Base-by-base conservation (phyloP, 2,329 filamentous ascomycete genomes). In the Polytolypa hystricis region DNA sequence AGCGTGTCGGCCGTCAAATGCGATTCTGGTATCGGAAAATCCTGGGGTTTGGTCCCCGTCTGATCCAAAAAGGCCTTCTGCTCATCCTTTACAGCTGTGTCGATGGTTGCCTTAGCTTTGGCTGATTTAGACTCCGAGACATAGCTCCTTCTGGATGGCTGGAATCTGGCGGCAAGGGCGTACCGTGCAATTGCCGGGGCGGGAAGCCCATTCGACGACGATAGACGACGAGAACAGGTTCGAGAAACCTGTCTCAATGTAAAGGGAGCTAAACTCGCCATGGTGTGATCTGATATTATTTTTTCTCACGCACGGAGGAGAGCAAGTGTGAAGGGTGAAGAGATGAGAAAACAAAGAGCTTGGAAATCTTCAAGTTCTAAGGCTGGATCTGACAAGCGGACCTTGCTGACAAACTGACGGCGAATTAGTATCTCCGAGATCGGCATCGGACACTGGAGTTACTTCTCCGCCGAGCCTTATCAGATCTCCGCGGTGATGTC, bases 61-160 rank as follows among this genome's bases (percentile, higher is more conserved):
- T 77, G 58, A 21, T 69, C 61, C 37, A 75, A 54, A 47, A 93
- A 91, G 20, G 82, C 78, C 58, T 82, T 82, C 64, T 89, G 85
- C 48, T 94, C 85, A 42, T 86, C 70, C 58, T 82, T 83, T 62
- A 94, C 87, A 42, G 85, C 79, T 8, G 81, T 82, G 52, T 94
- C 85, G 40, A 85, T 65, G 50, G 76, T 79, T 53, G 94, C 82
- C 56, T 86, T 84, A 34, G 85, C 84, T 39, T 60, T 58, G 39
- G 50, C 54, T 47, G 77, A 72, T 67, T 81, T 85, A 42, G 83
- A 81, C 65, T 87, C 81, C 18, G 84, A 82, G 45, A 94, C 86
- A 71, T 94, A 94, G 51, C 67, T 71, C 55, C 84, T 74, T 50
- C 67, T 63, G 35, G 60, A 31, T 32, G 47, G 43, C 45, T 39